Conservation (phyloP, 2,329 filamentous ascomycete species). For the Ceratocystis destructans region DNA sequence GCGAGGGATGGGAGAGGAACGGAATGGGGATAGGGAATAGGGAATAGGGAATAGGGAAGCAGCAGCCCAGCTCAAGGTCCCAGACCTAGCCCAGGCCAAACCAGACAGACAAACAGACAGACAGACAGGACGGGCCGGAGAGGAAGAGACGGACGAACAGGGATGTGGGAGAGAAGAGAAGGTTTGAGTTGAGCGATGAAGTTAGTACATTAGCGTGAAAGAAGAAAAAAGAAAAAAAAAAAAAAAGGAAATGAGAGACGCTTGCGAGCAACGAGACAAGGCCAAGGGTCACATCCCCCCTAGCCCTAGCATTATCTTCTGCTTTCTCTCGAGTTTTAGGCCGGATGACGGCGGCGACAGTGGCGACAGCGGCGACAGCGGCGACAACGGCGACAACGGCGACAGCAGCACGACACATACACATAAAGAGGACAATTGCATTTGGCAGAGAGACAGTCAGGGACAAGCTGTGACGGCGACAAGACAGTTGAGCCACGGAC, state of each 20-base stretch:
- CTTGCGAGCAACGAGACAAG: neutral
- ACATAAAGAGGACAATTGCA: too few species aligned
- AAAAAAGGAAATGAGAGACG: neutral
- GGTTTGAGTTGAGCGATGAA: neutral
- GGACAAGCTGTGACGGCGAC: too few species aligned
- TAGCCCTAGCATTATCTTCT: too few species aligned
- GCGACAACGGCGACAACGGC: too few species aligned
- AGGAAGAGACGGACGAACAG: neutral
- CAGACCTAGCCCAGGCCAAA: neutral
- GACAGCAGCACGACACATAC: too few species aligned
- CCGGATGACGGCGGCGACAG: too few species aligned
- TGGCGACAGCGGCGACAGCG: too few species aligned
- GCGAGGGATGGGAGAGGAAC: neutral
- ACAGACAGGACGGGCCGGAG: constrained; percentile 1
- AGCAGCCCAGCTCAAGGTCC: neutral
- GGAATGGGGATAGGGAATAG: neutral
- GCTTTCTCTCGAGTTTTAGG: too few species aligned
- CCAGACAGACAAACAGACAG: neutral
- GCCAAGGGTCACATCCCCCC: too few species aligned
- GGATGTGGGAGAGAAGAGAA: neutral
- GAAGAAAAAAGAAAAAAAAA: constrained; percentile 6
- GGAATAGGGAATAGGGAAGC: neutral
- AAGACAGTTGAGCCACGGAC: too few species aligned
- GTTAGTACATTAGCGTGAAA: neutral
- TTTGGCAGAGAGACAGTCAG: too few species aligned